phyloP scores from a whole-genome alignment of 208 protist genomes.

The Leishmania mexicana region DNA sequence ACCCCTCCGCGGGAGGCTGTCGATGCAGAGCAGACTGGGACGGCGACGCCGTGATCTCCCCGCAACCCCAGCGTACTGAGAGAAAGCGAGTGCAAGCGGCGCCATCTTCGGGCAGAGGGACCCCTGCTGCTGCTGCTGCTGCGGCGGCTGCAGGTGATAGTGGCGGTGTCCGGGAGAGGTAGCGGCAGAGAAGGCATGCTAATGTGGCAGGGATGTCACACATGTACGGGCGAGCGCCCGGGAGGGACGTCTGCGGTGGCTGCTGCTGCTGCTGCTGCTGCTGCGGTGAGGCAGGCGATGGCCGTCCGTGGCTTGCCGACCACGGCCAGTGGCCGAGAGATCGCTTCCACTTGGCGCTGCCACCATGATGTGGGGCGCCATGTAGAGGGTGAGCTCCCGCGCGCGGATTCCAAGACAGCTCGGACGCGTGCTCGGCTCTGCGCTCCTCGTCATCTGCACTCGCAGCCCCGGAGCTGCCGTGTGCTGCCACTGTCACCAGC shows the following conservation, averaged over 20 bases:
- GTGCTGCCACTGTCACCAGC: neutral
- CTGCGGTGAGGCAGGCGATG: constrained; percentile 1
- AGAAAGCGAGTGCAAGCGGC: constrained; percentile 7
- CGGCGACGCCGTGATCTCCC: neutral
- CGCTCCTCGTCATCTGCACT: neutral
- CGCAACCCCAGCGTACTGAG: constrained; percentile 8
- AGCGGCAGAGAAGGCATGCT: constrained; percentile 8
- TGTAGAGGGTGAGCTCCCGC: neutral
- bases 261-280: neutral
- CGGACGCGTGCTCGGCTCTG: neutral
- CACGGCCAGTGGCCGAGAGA: neutral
- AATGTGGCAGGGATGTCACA: constrained; percentile 9
- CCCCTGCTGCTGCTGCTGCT: neutral
- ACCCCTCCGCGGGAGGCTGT: neutral
- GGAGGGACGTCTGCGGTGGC: neutral
- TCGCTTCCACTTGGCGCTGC: neutral
- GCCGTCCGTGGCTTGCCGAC: neutral
- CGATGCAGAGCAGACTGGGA: neutral
- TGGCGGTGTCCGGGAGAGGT: constrained; percentile 5
- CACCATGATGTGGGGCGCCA: neutral
- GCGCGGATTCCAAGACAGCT: constrained; percentile 1
- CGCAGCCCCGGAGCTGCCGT: neutral
- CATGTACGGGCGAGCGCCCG: neutral
- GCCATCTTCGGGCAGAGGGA: neutral
- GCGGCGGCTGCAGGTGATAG: neutral